These are phyloP conservation scores for Rosa chinensis DNA, from an alignment of 306 rosid genomes.

Conservation along the genomic window DNA sequence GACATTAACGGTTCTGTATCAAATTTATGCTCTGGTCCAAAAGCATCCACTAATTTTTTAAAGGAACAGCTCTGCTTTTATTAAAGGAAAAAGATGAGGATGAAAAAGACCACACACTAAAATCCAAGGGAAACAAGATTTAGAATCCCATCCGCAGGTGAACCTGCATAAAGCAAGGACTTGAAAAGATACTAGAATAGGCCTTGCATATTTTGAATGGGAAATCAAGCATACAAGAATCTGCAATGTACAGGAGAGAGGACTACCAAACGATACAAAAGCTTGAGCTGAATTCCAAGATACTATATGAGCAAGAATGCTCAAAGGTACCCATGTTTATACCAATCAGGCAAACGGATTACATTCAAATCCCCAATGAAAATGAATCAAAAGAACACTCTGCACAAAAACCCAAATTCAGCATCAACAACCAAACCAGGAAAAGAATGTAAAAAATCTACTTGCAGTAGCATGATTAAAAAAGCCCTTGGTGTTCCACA, in stretches of 20 bases:
- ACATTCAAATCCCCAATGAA: conserved; percentile 38
- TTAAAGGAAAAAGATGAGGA: not conserved
- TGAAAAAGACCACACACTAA: not conserved
- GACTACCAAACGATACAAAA: conserved; percentile 30
- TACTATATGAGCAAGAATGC: conserved; percentile 29
- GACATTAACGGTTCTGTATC: too few relatives aligned
- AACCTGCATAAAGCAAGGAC: not conserved
- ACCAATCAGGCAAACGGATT: conserved; percentile 44
- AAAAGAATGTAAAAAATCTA: conserved; percentile 23
- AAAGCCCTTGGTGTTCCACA: conserved; percentile 31
- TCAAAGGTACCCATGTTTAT: conserved; percentile 39
- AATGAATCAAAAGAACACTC: conserved; percentile 43
- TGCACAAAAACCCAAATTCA: conserved; percentile 50
- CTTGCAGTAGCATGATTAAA: conserved; percentile 25
- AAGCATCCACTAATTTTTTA: not conserved
- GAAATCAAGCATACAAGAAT: conserved; percentile 35
- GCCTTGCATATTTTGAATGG: conserved; percentile 31
- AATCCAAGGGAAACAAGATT: not conserved
- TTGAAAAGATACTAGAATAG: conserved; percentile 25
- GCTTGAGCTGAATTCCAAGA: conserved; percentile 36
- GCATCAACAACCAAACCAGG: conserved; percentile 39
- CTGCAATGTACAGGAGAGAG: conserved; percentile 51
- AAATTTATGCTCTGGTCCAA: not conserved
- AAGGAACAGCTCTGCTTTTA: not conserved
- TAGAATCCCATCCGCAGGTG: not conserved